Percentiles rank a stretch among this genome's conserved stretches.
Evolutionary conservation across 2,329 filamentous ascomycete species (phyloP).

Genomic region (Aschersonia sp.): DNA sequence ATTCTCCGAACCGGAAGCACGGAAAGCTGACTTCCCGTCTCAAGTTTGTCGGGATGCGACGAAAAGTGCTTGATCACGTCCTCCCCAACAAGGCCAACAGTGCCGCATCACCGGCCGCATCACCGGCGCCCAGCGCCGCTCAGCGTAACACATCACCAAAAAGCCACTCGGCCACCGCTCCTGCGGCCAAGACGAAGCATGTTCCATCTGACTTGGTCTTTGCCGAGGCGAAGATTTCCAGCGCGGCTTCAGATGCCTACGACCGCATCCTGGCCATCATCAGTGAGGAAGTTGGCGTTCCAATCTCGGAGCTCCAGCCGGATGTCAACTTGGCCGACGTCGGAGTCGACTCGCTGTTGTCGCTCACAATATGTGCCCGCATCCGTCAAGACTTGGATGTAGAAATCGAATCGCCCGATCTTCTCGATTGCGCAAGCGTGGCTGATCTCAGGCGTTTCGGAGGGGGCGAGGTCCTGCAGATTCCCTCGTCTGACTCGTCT

Average conservation of each 20-base stretch:
- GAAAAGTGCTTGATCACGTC: background rate
- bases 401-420: slow-evolving; percentile 31
- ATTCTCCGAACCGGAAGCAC: background rate
- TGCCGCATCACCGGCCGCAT: background rate
- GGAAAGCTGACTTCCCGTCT: background rate
- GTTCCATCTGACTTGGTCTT: background rate
- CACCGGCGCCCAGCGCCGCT: background rate
- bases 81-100: background rate
- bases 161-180: background rate
- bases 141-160: background rate
- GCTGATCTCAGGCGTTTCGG: slow-evolving; percentile 5
- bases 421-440: background rate
- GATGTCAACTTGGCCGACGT: slow-evolving; percentile 39
- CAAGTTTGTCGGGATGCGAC: background rate
- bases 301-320: slow-evolving; percentile 44
- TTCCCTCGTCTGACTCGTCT: slow-evolving; percentile 33
- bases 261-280: slow-evolving; percentile 18
- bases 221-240: background rate
- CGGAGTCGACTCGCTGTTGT: slow-evolving; percentile 46
- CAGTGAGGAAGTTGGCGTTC: slow-evolving; percentile 58
- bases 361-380: slow-evolving; percentile 37
- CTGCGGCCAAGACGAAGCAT: background rate
- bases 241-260: background rate
- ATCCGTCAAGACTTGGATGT: slow-evolving; percentile 39
- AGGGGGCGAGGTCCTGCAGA: background rate